A percentile compares a stretch with the other conserved stretches of the same genome.
These are phyloP conservation scores for Candida dendrica DNA, from an alignment of 805 yeast species.

Conservation along the genomic window DNA sequence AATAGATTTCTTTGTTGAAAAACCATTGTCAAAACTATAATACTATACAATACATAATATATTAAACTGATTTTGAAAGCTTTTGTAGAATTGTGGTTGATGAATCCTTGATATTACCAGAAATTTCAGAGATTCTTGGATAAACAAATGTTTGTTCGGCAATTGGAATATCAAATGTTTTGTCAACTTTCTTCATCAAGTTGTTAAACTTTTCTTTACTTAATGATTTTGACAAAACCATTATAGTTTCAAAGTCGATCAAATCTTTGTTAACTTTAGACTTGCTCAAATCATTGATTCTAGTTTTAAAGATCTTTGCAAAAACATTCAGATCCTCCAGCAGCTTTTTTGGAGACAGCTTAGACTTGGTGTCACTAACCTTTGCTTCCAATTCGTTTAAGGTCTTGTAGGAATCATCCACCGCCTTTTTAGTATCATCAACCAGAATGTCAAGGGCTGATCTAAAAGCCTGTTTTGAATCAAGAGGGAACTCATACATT, in stretches of 20 bases:
- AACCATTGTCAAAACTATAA: background rate
- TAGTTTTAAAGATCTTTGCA: slow-evolving; percentile 3
- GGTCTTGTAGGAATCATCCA: slow-evolving; percentile 5
- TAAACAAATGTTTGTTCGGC: slow-evolving; percentile 5
- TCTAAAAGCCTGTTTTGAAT: slow-evolving; percentile 3
- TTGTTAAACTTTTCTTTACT: slow-evolving; percentile 3
- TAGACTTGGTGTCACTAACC: background rate
- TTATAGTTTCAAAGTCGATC: slow-evolving; percentile 9
- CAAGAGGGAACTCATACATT: slow-evolving; percentile 4
- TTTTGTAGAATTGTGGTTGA: background rate
- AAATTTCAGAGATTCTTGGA: background rate
- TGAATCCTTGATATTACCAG: background rate
- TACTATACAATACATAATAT: background rate
- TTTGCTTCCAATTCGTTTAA: slow-evolving; percentile 2
- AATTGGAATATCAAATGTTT: slow-evolving; percentile 1
- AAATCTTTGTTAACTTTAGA: slow-evolving; percentile 3
- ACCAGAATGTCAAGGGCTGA: slow-evolving; percentile 1
- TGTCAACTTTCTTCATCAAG: slow-evolving; percentile 3
- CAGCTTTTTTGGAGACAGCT: background rate
- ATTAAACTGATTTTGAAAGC: background rate
- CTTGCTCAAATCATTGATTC: slow-evolving; percentile 5
- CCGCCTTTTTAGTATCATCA: slow-evolving; percentile 3
- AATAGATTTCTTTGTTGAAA: slow-evolving; percentile 8
- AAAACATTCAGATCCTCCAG: slow-evolving; percentile 2
- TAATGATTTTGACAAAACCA: slow-evolving; percentile 7